Base-by-base conservation (phyloP, 257 asterid genomes). In the Salvia rosmarinus region DNA sequence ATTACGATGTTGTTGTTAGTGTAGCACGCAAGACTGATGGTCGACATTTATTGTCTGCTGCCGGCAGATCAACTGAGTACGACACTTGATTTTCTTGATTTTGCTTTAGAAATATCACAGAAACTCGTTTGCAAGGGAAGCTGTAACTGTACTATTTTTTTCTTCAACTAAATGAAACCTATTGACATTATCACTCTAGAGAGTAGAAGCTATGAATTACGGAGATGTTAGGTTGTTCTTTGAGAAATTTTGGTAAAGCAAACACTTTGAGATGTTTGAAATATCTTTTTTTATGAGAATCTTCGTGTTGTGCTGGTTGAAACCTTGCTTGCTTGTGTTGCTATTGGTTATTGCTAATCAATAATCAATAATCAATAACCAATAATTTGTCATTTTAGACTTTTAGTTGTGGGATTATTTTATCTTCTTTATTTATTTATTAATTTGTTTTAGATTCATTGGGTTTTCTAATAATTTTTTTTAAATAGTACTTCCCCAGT, bases 21-120 rank as follows among this genome's bases (percentile, higher is more conserved):
- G 99, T 95, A 81, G 99, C 99, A 16, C 86, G 99, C 78, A 95
- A 95, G 84, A 95, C 99, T 75, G 99, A 95, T 76, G 99, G 97
- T 75, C 95, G 99, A 28, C 99, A 95, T 79, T 80, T 95, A 60
- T 95, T 95, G 80, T 80, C 96, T 76, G 89, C 97, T 81, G 98
- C 99, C 2, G 99, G 99, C 72, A 86, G 96, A 84, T 87, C 99
- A 39, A 88, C 98, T 1, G 99, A 95, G 99, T 95, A 95, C 52
- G 97, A 73, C 13, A 50, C 78, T 75, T 46, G 42, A 34, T 66
- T 57, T 64, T 75, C 17, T 54, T 47, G 6, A 49, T 73, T 64
- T 65, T 74, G 8, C 60, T 32, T 54, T 66, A 59, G 49, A 46
- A 65, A 52, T 23, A 61, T 55, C 57, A 55, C 42, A 44, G 30